phyloP scores from a whole-genome alignment of 2,329 filamentous ascomycete genomes.

The Fusarium sp. region DNA sequence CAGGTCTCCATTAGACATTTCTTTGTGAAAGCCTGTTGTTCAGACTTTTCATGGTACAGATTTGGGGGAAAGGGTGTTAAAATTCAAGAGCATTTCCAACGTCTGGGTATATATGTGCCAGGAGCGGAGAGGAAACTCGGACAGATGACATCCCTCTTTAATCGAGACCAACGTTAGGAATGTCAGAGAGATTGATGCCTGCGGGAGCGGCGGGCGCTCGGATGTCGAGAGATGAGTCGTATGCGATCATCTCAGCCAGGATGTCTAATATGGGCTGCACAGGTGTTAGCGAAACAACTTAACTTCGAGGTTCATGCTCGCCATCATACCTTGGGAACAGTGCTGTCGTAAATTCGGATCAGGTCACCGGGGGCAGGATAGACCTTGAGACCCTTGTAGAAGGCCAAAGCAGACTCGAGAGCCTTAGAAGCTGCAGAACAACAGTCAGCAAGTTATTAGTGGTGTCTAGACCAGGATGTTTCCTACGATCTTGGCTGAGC shows the following conservation, averaged over 20 bases:
- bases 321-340: conserved; percentile 82
- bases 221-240: conserved; percentile 79
- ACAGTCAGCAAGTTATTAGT: conserved; percentile 21
- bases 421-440: conserved; percentile 66
- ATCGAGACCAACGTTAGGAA: conserved; percentile 64
- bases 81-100: conserved; percentile 32
- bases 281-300: conserved; percentile 29
- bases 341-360: conserved; percentile 98
- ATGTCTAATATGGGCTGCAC: conserved; percentile 88
- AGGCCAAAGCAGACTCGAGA: conserved; percentile 89
- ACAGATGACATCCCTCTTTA: conserved; percentile 48
- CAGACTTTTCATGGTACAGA: conserved; percentile 20
- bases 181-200: conserved; percentile 57
- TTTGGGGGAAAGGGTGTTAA: conserved; percentile 16
- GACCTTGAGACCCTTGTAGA: conserved; percentile 99
- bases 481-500: conserved; percentile 82
- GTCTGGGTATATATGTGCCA: conserved; percentile 31
- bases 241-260: conserved; percentile 96
- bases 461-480: neutral
- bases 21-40: conserved; percentile 26
- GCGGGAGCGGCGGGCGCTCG: conserved; percentile 51
- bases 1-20: conserved; percentile 42
- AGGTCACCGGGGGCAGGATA: conserved; percentile 94
- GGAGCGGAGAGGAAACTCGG: conserved; percentile 31
- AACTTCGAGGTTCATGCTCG: neutral